Evolutionary conservation across 306 rosid genomes (phyloP).

Genomic region (Oemleria cerasiformis): DNA sequence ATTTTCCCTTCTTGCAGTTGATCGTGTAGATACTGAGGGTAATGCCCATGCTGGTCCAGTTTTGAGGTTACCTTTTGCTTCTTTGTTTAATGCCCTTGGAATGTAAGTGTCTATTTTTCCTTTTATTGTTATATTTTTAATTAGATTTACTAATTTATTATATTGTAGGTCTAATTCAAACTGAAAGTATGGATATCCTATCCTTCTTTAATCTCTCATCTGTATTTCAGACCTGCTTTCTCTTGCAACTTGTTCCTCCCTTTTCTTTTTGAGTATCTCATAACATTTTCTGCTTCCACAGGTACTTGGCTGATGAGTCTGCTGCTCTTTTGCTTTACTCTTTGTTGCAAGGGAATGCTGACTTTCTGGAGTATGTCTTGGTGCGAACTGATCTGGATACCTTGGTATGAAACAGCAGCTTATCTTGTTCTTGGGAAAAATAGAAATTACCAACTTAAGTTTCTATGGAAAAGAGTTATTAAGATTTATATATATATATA

Average conservation of each 20-base stretch:
- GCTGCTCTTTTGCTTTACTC: slow-evolving; percentile 93
- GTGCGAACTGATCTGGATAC: slow-evolving; percentile 99
- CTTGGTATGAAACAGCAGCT: slow-evolving; percentile 60
- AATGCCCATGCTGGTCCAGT: slow-evolving; percentile 60
- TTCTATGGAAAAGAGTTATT: not conserved
- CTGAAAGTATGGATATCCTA: not conserved
- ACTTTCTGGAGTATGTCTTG: slow-evolving; percentile 90
- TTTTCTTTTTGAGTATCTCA: slow-evolving; percentile 7
- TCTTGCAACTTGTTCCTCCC: not conserved
- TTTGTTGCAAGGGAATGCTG: slow-evolving; percentile 87
- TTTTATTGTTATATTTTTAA: slow-evolving; percentile 14
- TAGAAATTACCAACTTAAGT: not conserved
- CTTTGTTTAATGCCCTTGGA: slow-evolving; percentile 88
- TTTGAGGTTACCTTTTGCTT: slow-evolving; percentile 87
- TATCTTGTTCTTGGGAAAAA: slow-evolving; percentile 2
- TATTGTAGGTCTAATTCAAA: not conserved
- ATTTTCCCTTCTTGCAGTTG: slow-evolving; percentile 61
- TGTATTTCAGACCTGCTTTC: not conserved
- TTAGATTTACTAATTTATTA: not conserved
- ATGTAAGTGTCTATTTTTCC: slow-evolving; percentile 48
- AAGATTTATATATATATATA: not conserved
- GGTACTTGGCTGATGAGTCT: slow-evolving; percentile 91
- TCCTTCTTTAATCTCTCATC: not conserved
- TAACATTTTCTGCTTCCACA: slow-evolving; percentile 35
- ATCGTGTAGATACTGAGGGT: slow-evolving; percentile 75